These are phyloP conservation scores for Spathaspora passalidarum DNA, from an alignment of 805 yeast genomes.

Conservation along the genomic window DNA sequence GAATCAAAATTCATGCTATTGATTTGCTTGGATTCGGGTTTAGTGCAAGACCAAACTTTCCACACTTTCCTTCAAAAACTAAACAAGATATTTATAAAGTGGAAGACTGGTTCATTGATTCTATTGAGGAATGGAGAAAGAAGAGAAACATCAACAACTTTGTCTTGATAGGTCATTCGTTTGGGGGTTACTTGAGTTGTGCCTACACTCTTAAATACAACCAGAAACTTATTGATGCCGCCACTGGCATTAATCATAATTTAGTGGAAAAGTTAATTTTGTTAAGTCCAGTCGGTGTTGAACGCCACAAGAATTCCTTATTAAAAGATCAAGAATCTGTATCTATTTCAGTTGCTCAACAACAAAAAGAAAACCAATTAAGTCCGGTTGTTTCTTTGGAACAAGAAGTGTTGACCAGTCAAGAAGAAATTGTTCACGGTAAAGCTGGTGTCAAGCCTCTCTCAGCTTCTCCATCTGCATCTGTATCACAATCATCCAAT, in stretches of 20 bases:
- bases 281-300: constrained; percentile 44
- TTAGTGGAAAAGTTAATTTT: constrained; percentile 37
- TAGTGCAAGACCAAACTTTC: constrained; percentile 54
- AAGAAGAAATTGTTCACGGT: constrained; percentile 23
- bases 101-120: constrained; percentile 44
- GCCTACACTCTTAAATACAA: constrained; percentile 43
- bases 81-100: constrained; percentile 32
- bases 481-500: too few relatives aligned
- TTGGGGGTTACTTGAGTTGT: constrained; percentile 44
- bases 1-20: constrained; percentile 59
- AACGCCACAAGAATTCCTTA: constrained; percentile 30
- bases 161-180: constrained; percentile 41
- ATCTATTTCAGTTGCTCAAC: constrained; percentile 10
- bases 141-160: constrained; percentile 32
- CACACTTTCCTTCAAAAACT: constrained; percentile 25
- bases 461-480: not conserved
- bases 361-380: constrained; percentile 14
- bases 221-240: constrained; percentile 16
- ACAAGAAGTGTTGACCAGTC: constrained; percentile 18
- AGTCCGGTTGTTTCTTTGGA: constrained; percentile 11
- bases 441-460: too few relatives aligned
- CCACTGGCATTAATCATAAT: constrained; percentile 15
- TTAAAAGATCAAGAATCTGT: constrained; percentile 16
- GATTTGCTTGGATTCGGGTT: constrained; percentile 74
- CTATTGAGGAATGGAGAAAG: constrained; percentile 42